Percentiles rank a stretch among this genome's conserved stretches.
These are phyloP conservation scores for Oryza meyeriana DNA, from an alignment of 176 grass and related monocot species.

Conservation along the genomic window DNA sequence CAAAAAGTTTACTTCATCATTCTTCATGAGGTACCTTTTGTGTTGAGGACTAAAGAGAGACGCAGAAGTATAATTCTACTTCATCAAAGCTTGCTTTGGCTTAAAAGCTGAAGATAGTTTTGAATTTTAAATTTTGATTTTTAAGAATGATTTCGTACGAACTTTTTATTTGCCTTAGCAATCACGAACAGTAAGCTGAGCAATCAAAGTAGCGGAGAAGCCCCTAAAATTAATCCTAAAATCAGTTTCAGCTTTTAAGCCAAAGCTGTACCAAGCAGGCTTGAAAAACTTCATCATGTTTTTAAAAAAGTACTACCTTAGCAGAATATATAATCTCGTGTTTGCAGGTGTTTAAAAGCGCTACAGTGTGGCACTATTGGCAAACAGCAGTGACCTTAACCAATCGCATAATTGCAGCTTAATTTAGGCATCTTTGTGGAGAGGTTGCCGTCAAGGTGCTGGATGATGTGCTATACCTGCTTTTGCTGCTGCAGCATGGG, in stretches of 20 bases:
- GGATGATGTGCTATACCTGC: background rate
- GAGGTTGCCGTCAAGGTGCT: conserved; percentile 1
- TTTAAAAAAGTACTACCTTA: background rate
- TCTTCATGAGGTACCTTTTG: background rate
- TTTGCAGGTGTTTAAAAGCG: background rate
- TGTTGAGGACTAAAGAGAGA: background rate
- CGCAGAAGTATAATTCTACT: background rate
- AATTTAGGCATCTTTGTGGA: conserved; percentile 3
- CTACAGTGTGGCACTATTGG: background rate
- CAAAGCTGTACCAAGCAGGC: background rate
- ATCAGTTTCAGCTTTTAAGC: background rate
- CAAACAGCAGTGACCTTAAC: background rate
- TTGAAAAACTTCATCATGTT: background rate
- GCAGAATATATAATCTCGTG: background rate
- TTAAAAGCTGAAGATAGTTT: background rate
- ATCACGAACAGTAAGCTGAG: background rate
- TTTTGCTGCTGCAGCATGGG: background rate
- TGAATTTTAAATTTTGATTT: background rate
- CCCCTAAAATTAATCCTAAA: background rate
- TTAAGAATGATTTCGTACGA: background rate
- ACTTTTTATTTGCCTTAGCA: background rate
- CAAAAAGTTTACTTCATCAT: background rate
- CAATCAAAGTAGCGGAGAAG: background rate
- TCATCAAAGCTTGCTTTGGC: background rate
- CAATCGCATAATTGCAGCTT: conserved; percentile 1